phyloP scores from a whole-genome alignment of 192 early-diverging fungal species.

The Haplosporangium gracile region DNA sequence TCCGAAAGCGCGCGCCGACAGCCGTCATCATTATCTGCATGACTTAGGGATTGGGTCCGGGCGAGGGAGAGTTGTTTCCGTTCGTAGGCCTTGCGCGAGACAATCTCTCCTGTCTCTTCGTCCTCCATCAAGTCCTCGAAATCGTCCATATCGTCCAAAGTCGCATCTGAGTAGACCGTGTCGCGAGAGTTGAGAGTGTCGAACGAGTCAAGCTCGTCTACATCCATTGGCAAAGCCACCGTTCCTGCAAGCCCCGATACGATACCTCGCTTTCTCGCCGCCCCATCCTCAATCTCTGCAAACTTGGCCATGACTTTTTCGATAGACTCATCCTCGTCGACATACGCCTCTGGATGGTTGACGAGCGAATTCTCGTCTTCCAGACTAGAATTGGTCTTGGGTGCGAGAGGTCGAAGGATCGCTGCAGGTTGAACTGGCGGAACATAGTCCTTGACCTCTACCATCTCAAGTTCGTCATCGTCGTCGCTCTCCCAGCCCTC shows the following conservation, averaged over 20 bases:
- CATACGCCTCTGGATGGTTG: conserved; percentile 58
- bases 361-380: conserved; percentile 27
- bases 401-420: neutral
- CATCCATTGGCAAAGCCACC: conserved; percentile 17
- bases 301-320: conserved; percentile 62
- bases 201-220: conserved; percentile 35
- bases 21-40: neutral
- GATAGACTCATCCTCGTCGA: conserved; percentile 63
- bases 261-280: conserved; percentile 7
- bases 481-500: conserved; percentile 51
- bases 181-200: conserved; percentile 19
- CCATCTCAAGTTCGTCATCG: conserved; percentile 67
- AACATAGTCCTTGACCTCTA: conserved; percentile 60
- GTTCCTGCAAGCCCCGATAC: conserved; percentile 3
- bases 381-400: neutral
- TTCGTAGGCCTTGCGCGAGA: conserved; percentile 17
- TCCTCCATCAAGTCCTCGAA: conserved; percentile 40
- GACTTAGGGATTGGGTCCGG: neutral
- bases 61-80: neutral
- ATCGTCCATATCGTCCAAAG: conserved; percentile 17
- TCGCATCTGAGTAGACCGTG: conserved; percentile 21
- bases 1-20: conserved; percentile 18
- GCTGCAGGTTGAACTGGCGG: conserved; percentile 1
- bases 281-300: conserved; percentile 48
- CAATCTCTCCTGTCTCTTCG: conserved; percentile 36